Evolutionary conservation across 2,329 filamentous ascomycete genomes (phyloP).

Genomic region (Pseudogymnoascus sp.): DNA sequence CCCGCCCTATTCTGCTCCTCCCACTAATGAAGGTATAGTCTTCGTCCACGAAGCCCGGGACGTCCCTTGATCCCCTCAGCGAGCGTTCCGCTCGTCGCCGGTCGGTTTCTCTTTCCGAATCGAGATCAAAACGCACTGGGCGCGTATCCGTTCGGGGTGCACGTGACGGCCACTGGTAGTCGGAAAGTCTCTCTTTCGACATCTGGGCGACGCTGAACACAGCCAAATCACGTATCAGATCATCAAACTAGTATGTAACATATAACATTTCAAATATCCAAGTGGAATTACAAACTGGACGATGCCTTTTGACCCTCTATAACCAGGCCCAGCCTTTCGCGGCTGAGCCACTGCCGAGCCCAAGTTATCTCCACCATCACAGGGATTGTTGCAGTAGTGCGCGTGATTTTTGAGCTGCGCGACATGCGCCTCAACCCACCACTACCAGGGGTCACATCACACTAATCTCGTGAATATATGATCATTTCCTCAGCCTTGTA

Average conservation of each 20-base stretch:
- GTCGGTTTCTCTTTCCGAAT: background rate
- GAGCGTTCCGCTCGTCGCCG: slow-evolving; percentile 2
- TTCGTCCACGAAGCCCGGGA: background rate
- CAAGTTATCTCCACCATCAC: slow-evolving; percentile 6
- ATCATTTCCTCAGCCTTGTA: background rate
- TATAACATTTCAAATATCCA: background rate
- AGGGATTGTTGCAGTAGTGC: background rate
- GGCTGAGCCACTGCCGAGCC: slow-evolving; percentile 4
- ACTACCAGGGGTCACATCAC: background rate
- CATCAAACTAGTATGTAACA: background rate
- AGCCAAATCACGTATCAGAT: background rate
- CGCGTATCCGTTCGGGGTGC: background rate
- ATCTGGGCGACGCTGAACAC: background rate
- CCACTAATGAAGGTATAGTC: background rate
- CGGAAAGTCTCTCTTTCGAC: background rate
- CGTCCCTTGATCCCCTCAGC: background rate
- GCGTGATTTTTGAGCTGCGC: background rate
- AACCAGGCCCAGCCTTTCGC: background rate
- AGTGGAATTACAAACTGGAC: background rate
- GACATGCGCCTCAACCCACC: background rate
- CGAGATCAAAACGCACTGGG: slow-evolving; percentile 4
- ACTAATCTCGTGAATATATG: background rate
- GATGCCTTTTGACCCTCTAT: background rate
- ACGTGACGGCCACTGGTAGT: slow-evolving; percentile 2
- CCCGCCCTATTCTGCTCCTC: background rate